A percentile compares a stretch with the other conserved stretches of the same genome.
These are phyloP conservation scores for Castanea sativa DNA, from an alignment of 306 rosid species.

Conservation along the genomic window DNA sequence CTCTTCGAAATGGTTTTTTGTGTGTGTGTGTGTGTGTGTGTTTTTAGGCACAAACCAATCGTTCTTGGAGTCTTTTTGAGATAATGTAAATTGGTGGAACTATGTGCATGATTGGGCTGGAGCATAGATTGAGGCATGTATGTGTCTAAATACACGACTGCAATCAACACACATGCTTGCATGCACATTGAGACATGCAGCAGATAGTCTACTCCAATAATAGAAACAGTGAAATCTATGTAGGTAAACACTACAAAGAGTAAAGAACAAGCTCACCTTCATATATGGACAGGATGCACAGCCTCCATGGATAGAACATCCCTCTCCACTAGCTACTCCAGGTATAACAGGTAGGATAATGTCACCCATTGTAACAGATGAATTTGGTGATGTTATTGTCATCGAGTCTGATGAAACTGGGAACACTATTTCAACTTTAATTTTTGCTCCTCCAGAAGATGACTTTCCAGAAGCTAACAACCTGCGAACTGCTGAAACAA, in stretches of 20 bases:
- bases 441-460: conserved; percentile 43
- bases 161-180: not conserved
- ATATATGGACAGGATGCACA: conserved; percentile 99
- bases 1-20: too few species aligned
- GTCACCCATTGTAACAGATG: conserved; percentile 44
- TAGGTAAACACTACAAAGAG: not conserved
- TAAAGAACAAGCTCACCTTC: conserved; percentile 58
- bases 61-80: not conserved
- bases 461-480: conserved; percentile 55
- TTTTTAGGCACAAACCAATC: too few species aligned
- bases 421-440: conserved; percentile 84
- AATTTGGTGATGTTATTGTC: conserved; percentile 57
- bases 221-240: conserved; percentile 10
- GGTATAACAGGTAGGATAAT: conserved; percentile 67
- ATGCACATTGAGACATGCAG: not conserved
- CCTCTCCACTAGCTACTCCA: conserved; percentile 88
- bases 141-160: not conserved
- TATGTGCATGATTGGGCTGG: not conserved
- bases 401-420: conserved; percentile 95
- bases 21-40: too few species aligned
- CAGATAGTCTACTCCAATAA: not conserved
- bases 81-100: not conserved
- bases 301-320: conserved; percentile 93
- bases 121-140: not conserved
- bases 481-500: conserved; percentile 71